Percentiles rank a stretch among this genome's conserved stretches.
Evolutionary conservation across 176 grass and related monocot species (phyloP).

Genomic region (Ensete ventricosum): DNA sequence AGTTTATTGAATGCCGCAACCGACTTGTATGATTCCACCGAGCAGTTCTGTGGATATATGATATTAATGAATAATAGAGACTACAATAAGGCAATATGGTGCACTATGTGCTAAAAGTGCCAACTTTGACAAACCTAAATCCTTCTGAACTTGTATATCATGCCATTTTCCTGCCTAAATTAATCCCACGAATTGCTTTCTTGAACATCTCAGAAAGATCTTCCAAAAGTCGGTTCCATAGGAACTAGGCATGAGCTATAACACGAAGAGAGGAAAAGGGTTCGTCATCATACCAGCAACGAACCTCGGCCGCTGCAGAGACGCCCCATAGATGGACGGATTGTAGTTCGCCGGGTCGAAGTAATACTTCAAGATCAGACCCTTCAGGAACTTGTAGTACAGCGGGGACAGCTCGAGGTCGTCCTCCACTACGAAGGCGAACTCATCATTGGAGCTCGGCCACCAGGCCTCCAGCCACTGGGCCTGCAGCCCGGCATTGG

Average conservation of each 20-base stretch:
- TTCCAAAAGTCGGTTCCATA: no score
- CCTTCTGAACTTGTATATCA: background rate
- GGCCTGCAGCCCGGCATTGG: conserved; percentile 75
- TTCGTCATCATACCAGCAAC: conserved; percentile 60
- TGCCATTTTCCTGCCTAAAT: background rate
- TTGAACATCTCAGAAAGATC: no score
- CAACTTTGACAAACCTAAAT: no score
- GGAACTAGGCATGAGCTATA: background rate
- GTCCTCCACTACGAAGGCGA: conserved; percentile 91
- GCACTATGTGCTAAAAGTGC: no score
- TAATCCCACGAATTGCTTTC: background rate
- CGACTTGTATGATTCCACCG: no score
- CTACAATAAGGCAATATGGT: no score
- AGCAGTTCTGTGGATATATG: no score
- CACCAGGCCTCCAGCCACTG: conserved; percentile 98
- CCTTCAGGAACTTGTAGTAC: conserved; percentile 69
- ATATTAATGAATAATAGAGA: no score
- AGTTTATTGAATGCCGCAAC: no score
- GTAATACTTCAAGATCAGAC: conserved; percentile 59
- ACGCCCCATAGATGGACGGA: conserved; percentile 64
- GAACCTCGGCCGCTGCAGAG: conserved; percentile 83
- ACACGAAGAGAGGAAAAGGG: background rate
- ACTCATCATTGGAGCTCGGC: conserved; percentile 83
- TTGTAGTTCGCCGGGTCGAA: conserved; percentile 66
- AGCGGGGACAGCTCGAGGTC: conserved; percentile 90